Conservation (phyloP, 1,139 yeast species). For the Sugiyamaella grinbergsii region DNA sequence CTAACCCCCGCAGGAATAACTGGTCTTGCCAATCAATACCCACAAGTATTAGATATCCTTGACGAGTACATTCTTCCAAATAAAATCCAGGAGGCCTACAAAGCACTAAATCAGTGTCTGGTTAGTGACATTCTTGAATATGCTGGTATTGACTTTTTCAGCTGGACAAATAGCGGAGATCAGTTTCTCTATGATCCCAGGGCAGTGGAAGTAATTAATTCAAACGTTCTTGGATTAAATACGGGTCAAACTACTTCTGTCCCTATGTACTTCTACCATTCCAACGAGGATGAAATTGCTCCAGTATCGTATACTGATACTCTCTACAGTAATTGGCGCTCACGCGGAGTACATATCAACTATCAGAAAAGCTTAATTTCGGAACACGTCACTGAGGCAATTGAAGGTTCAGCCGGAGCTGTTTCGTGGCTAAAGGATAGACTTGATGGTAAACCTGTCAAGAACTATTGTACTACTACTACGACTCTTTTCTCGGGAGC, state of each 20-base stretch:
- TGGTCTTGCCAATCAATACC: constrained; percentile 39
- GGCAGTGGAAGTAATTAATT: constrained; percentile 25
- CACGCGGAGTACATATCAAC: constrained; percentile 30
- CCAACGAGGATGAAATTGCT: constrained; percentile 36
- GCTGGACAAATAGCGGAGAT: constrained; percentile 29
- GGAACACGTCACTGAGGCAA: constrained; percentile 25
- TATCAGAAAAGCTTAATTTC: constrained; percentile 25
- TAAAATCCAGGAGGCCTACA: constrained; percentile 21
- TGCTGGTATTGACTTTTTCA: constrained; percentile 28
- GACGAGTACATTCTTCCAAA: constrained; percentile 20
- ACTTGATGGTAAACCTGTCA: constrained; percentile 7
- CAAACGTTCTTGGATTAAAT: constrained; percentile 27
- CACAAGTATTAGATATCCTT: constrained; percentile 27
- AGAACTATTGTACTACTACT: constrained; percentile 1
- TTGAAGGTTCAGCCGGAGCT: constrained; percentile 25
- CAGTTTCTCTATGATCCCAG: constrained; percentile 22
- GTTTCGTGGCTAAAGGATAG: constrained; percentile 25
- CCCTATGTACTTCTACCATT: constrained; percentile 37
- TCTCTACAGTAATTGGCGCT: constrained; percentile 33
- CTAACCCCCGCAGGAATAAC: constrained; percentile 35
- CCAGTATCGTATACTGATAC: constrained; percentile 27
- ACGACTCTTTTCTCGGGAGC: background rate
- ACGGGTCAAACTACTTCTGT: constrained; percentile 27
- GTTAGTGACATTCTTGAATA: constrained; percentile 27
- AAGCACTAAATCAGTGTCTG: constrained; percentile 26